Base-by-base conservation (phyloP, 345 rosid genomes). In the Acer negundo region DNA sequence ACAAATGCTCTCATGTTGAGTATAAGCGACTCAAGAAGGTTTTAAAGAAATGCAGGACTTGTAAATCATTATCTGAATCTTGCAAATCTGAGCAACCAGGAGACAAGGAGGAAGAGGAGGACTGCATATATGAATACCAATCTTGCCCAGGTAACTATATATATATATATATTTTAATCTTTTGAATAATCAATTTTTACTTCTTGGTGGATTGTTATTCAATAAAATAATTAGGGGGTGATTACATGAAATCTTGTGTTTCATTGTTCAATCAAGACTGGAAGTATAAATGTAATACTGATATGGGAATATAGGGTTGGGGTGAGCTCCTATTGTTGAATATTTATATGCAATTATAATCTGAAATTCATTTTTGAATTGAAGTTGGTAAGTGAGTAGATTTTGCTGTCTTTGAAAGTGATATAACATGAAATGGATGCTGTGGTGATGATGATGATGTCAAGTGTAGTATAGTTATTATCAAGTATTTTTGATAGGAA, bases 21-120 rank as follows among this genome's bases (percentile, higher is more conserved):
- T 96, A 94, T 73, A 92, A 91, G 85, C 80, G 91, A 84, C 90
- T 94, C 35, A 94, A 96, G 87, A 90, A 92, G 79, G 97, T 94
- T 15, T 66, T 94, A 17, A 96, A 91, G 83, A 83, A 76, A 15
- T 96, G 99, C 78, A 90, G 91, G 78, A 78, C 79, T 42, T 91
- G 94, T 85, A 79, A 69, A 66, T 69, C 70, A n/a, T 82, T 78
- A 8, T 61, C 59, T 26, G 83, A 74, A 69, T 75, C 81, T 51
- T 56, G 75, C 69, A 59, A 75, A 67, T 62, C 69, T 7, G 84
- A 77, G n/a, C 66, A 74, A 38, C 70, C 22, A n/a, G 84, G 17
- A 16, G 55, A 62, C 10, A 49, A 49, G 13, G n/a, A 83, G 46
- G 69, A 67, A 17, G 77, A 73, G 17, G 76, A 71, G 7, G 81